Base-by-base conservation (phyloP, 2,329 filamentous ascomycete species). In the Microcyclospora pomicola region DNA sequence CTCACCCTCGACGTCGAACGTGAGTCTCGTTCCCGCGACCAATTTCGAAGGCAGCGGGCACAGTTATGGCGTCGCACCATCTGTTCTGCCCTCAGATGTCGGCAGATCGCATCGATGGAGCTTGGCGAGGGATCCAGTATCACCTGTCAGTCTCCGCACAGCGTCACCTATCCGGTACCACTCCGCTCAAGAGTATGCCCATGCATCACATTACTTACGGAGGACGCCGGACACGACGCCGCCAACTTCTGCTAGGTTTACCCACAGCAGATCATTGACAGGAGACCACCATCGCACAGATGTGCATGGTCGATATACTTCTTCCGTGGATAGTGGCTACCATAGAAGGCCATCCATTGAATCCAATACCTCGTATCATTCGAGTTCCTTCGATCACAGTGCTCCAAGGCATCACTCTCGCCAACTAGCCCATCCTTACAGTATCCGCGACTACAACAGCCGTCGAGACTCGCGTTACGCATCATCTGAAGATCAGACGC, bases 1-100 rank as follows among this genome's bases (percentile, higher is more conserved):
- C 9, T 39, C 45, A 16, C 39, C 40, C 34, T 31, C 37, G 14
- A 40, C 37, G 9, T 13, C 41, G 6, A 35, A 32, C 14, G 6
- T 40, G 44, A 9, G 29, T 40, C 15, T 36, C 41, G 7, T 36
- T 46, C 13, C 45, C 46, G 14, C 35, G 44, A 30, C 39, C 35
- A 33, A 24, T n/a, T 34, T 40, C 35, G 3, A 36, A 41, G 34
- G 41, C 38, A 34, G 31, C 13, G 13, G n/a, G 14, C 28, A 31
- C 27, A 15, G 24, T 6, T 29, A 13, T 9, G 30, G 14, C 30
- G 30, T 9, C 19, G 14, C 34, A 4, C 19, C 15, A n/a, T 13
- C 24, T 14, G 15, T 36, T 36, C 15, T 10, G 14, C 36, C 29
- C 9, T 9, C 36, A 15, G 27, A 16, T 31, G 13, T 32, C 36